Evolutionary conservation across 1,139 yeast genomes (phyloP).

Genomic region (Yamadazyma triangularis): DNA sequence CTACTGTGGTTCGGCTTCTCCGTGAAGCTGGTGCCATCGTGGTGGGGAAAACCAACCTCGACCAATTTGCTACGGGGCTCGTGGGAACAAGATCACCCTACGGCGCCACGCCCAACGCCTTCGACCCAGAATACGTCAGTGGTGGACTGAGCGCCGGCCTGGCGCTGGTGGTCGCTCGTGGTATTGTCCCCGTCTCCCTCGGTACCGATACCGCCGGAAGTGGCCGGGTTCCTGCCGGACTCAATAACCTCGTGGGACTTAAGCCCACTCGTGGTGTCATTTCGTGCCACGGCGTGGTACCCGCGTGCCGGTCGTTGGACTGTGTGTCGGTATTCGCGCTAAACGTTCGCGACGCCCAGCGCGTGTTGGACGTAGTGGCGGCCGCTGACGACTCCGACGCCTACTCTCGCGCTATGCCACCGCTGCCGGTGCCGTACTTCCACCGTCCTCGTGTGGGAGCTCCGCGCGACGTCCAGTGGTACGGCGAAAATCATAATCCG

Average conservation of each 20-base stretch:
- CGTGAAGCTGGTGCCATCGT: slow-evolving; percentile 86
- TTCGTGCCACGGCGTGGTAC: slow-evolving; percentile 85
- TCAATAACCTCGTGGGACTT: slow-evolving; percentile 84
- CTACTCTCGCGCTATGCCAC: slow-evolving; percentile 73
- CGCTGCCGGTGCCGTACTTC: slow-evolving; percentile 57
- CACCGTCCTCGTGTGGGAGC: slow-evolving; percentile 65
- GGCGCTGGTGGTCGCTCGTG: slow-evolving; percentile 83
- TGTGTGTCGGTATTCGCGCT: slow-evolving; percentile 84
- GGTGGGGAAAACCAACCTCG: slow-evolving; percentile 88
- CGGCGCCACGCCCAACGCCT: slow-evolving; percentile 79
- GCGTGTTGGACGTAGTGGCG: slow-evolving; percentile 65
- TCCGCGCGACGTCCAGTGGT: slow-evolving; percentile 73
- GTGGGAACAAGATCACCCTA: slow-evolving; percentile 95
- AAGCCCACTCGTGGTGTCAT: slow-evolving; percentile 90
- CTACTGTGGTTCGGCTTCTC: slow-evolving; percentile 66
- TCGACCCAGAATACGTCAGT: slow-evolving; percentile 69
- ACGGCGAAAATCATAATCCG: slow-evolving; percentile 75
- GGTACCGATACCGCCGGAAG: slow-evolving; percentile 99
- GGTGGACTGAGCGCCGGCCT: slow-evolving; percentile 99
- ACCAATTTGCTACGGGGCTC: slow-evolving; percentile 94
- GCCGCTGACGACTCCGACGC: slow-evolving; percentile 72
- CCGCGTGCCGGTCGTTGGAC: slow-evolving; percentile 95
- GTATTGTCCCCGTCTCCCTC: slow-evolving; percentile 79
- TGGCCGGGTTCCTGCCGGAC: slow-evolving; percentile 96
- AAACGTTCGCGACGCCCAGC: slow-evolving; percentile 78